Evolutionary conservation across 768 basidiomycete species (phyloP).

Genomic region (Kwoniella dejecticola): DNA sequence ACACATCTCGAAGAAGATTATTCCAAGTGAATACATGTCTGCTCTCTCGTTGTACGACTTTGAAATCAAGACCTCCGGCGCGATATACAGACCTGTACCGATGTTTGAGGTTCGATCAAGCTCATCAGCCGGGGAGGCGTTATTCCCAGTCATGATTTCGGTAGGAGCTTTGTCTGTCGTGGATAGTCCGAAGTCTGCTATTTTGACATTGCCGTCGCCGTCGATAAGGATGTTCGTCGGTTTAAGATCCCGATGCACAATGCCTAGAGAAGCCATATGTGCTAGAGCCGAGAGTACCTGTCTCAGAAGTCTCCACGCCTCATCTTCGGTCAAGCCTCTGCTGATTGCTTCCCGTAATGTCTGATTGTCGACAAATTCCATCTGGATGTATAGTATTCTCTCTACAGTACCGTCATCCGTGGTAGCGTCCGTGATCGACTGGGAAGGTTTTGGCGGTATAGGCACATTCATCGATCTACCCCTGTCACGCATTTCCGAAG

Average conservation of each 20-base stretch:
- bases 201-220: constrained; percentile 58
- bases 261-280: constrained; percentile 84
- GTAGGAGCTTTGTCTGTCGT: constrained; percentile 40
- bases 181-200: constrained; percentile 85
- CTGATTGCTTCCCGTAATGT: constrained; percentile 74
- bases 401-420: constrained; percentile 33
- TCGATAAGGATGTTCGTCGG: constrained; percentile 89
- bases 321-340: constrained; percentile 77
- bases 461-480: constrained; percentile 16
- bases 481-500: constrained; percentile 21
- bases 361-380: constrained; percentile 67
- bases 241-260: constrained; percentile 81
- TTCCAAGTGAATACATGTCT: constrained; percentile 91
- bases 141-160: constrained; percentile 17
- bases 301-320: constrained; percentile 85
- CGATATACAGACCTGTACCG: constrained; percentile 87
- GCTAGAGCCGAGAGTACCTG: constrained; percentile 87
- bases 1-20: constrained; percentile 98
- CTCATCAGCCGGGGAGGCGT: constrained; percentile 19
- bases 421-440: constrained; percentile 36
- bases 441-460: constrained; percentile 25
- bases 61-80: constrained; percentile 70
- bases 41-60: constrained; percentile 74
- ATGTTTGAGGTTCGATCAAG: constrained; percentile 60
- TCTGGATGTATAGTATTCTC: constrained; percentile 86